Base-by-base conservation (phyloP, 2,329 filamentous ascomycete species). In the Ophiocordyceps polyrhachis-furcata region DNA sequence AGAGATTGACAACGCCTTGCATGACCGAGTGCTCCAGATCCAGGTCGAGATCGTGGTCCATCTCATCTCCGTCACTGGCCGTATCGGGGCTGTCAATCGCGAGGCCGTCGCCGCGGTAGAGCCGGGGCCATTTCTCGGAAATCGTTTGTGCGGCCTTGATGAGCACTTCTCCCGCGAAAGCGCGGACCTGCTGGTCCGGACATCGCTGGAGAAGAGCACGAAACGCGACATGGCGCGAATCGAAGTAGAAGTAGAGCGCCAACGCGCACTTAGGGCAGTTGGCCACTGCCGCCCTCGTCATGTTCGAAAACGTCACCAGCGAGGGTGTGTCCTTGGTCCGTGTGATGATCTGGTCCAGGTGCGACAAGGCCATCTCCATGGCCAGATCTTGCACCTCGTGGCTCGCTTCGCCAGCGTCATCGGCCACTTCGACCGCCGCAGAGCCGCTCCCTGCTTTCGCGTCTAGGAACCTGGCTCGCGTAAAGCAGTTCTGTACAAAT, bases 271-370 rank as follows among this genome's bases (percentile, higher is more conserved):
- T 45, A 25, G 54, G 20, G 66, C 62, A 76, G 17, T 60, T 61
- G 12, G 62, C 53, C 40, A 74, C 69, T 32, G 74, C 65, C 19
- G 64, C 64, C 13, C 64, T 60, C 2, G 71, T 50, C 25, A 76
- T 63, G 2, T 57, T 55, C 43, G 74, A 65, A 44, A 81, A 74
- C 9, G 62, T 57, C 1, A 71, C 66, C 35, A 83, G 78, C 40
- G 81, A 73, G 0, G 77, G 71, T 2, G 74, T 56, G 38, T 87
- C 81, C 57, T 82, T 85, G 4, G 75, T 70, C 46, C 85, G 74
- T 41, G 81, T 75, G 13, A 83, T 72, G 40, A 93, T 70, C 55
- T 89, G 82, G 51, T 88, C 81, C 35, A 93, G 62, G 51, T 89
- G 83, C 43, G 73, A 68, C 3, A 83, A 56, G 1, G 72, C 65